Conservation (phyloP, 805 yeast genomes). For the Schwanniomyces yamadae region DNA sequence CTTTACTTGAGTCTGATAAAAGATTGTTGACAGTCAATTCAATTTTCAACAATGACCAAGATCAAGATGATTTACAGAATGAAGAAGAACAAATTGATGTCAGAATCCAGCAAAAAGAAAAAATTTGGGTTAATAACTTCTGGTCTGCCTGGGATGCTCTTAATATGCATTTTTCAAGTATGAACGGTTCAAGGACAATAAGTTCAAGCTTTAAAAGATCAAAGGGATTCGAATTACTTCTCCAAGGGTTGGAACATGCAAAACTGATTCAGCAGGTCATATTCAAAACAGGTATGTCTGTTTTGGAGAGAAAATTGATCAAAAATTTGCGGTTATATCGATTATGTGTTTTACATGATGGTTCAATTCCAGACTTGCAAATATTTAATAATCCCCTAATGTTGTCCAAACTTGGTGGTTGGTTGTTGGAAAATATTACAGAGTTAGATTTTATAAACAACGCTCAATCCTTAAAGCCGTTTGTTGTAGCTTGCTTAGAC, state of each 20-base stretch:
- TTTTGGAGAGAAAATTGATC: constrained; percentile 77
- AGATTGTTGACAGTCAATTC: constrained; percentile 17
- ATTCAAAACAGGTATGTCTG: constrained; percentile 85
- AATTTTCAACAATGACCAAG: constrained; percentile 20
- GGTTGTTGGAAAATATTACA: constrained; percentile 88
- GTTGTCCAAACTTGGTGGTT: constrained; percentile 76
- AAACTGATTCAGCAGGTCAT: constrained; percentile 77
- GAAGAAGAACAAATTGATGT: constrained; percentile 24
- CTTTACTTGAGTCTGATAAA: constrained; percentile 70
- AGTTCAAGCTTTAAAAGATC: constrained; percentile 24
- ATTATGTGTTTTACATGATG: constrained; percentile 85
- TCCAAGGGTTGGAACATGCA: constrained; percentile 81
- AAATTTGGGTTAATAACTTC: constrained; percentile 71
- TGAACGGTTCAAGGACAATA: constrained; percentile 11
- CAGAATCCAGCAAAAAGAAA: constrained; percentile 45
- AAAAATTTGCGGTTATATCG: constrained; percentile 79
- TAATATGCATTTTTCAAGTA: constrained; percentile 26
- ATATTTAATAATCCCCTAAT: constrained; percentile 86
- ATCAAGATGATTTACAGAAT: constrained; percentile 13
- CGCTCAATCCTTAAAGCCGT: constrained; percentile 57
- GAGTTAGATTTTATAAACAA: constrained; percentile 57
- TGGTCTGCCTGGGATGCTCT: constrained; percentile 62
- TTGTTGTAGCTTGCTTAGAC: constrained; percentile 83
- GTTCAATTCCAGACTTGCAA: constrained; percentile 65
- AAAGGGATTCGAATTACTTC: constrained; percentile 51